These are phyloP conservation scores for Coffea eugenioides DNA, from an alignment of 257 asterid species.

Conservation along the genomic window DNA sequence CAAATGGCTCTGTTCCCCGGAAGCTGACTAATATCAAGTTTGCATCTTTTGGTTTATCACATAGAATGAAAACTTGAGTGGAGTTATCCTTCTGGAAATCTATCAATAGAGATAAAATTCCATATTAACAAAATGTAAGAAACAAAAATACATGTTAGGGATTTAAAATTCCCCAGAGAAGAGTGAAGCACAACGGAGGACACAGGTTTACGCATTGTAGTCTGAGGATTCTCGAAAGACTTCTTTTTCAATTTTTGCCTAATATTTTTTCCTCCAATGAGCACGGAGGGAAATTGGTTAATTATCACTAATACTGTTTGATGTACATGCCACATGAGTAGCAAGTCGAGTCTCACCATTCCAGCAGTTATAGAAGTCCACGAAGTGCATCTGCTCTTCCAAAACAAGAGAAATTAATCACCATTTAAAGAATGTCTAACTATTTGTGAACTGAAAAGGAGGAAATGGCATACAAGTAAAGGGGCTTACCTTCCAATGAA, in stretches of 20 bases:
- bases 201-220: not conserved
- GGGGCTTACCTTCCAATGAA: conserved; percentile 74
- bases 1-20: conserved; percentile 95
- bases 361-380: conserved; percentile 93
- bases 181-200: not conserved
- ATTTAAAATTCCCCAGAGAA: not conserved
- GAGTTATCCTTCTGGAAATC: conserved; percentile 75
- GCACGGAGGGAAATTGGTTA: not conserved
- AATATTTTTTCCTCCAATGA: not conserved
- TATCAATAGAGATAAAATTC: conserved; percentile 25
- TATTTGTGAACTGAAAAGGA: not conserved
- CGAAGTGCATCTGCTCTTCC: conserved; percentile 76
- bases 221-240: not conserved
- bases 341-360: conserved; percentile 50
- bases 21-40: conserved; percentile 71
- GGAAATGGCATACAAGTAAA: not conserved
- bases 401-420: conserved; percentile 3
- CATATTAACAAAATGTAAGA: conserved; percentile 5
- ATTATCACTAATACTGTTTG: not conserved
- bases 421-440: conserved; percentile 1
- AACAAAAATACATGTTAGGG: not conserved
- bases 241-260: not conserved
- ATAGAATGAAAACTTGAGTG: conserved; percentile 82
- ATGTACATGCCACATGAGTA: not conserved
- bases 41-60: conserved; percentile 77